Evolutionary conservation across 345 rosid species (phyloP).

Genomic region (Atalantia buxifolia): DNA sequence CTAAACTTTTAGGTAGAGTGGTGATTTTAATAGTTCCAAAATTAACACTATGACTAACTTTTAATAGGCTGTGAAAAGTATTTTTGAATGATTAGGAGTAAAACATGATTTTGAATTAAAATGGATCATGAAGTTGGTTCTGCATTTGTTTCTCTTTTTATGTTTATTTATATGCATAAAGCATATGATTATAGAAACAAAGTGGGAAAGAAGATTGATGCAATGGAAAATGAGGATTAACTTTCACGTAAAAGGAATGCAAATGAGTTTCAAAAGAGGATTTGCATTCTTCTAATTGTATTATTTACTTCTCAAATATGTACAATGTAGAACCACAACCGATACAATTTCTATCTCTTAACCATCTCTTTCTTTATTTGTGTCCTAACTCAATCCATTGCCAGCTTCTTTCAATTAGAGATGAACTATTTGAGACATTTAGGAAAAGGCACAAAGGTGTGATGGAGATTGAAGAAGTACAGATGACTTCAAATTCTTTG

Average conservation of each 20-base stretch:
- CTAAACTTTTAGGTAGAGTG: not conserved
- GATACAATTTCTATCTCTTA: not conserved
- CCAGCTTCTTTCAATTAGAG: conserved; percentile 85
- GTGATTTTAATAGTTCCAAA: not conserved
- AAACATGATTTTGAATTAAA: not conserved
- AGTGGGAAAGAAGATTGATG: not conserved
- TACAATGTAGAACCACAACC: not conserved
- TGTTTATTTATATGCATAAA: not conserved
- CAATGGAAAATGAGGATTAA: not conserved
- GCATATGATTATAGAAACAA: not conserved
- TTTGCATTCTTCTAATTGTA: not conserved
- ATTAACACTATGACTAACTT: not conserved
- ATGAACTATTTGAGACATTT: conserved; percentile 93
- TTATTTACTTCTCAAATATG: not conserved
- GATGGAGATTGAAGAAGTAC: conserved; percentile 88
- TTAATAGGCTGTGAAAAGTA: not conserved
- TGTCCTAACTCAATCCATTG: conserved; percentile 19
- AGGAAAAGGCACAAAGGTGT: conserved; percentile 90
- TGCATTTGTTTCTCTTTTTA: not conserved
- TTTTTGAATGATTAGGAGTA: not conserved
- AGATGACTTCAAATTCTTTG: conserved; percentile 75
- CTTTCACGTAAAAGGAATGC: not conserved
- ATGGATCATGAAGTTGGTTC: not conserved
- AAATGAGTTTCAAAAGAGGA: not conserved
- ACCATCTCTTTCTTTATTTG: conserved; percentile 4